phyloP scores from a whole-genome alignment of 2,329 filamentous ascomycete genomes.

The Pseudogymnoascus sp. region DNA sequence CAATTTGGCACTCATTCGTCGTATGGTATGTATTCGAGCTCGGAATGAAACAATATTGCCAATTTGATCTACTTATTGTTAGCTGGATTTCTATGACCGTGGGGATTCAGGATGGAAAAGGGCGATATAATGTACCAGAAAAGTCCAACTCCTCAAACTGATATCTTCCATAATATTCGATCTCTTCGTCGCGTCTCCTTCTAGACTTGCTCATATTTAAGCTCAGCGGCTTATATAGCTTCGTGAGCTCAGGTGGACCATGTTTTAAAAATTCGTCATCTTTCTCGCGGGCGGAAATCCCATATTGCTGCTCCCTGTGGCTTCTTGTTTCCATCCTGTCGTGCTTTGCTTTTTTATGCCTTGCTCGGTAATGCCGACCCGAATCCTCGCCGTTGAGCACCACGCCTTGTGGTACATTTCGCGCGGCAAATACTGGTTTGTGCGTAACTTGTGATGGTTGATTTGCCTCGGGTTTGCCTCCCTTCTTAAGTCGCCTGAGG shows the following conservation, averaged over 20 bases:
- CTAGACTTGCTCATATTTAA: constrained; percentile 27
- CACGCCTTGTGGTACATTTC: background rate
- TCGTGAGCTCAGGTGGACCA: constrained; percentile 22
- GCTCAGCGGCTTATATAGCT: constrained; percentile 26
- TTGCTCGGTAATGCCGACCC: background rate
- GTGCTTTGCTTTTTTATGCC: background rate
- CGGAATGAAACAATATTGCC: constrained; percentile 42
- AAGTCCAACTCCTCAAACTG: constrained; percentile 26
- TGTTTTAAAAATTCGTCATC: constrained; percentile 24
- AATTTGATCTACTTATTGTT: constrained; percentile 17
- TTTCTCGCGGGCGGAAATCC: background rate
- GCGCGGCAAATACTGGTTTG: background rate
- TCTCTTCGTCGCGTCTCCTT: constrained; percentile 22
- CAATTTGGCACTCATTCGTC: constrained; percentile 72
- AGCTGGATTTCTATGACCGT: background rate
- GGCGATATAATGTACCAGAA: constrained; percentile 15
- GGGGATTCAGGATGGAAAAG: background rate
- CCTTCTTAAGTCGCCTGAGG: background rate
- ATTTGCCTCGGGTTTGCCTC: background rate
- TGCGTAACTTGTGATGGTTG: background rate
- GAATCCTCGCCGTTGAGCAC: background rate
- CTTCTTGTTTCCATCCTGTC: background rate
- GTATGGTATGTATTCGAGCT: constrained; percentile 68
- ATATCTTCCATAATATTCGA: constrained; percentile 9
- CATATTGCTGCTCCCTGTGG: background rate